Evolutionary conservation across 306 rosid species (phyloP), one percentile per base, ranked within the genome.

Genomic region (Ormosia semicastrata): DNA sequence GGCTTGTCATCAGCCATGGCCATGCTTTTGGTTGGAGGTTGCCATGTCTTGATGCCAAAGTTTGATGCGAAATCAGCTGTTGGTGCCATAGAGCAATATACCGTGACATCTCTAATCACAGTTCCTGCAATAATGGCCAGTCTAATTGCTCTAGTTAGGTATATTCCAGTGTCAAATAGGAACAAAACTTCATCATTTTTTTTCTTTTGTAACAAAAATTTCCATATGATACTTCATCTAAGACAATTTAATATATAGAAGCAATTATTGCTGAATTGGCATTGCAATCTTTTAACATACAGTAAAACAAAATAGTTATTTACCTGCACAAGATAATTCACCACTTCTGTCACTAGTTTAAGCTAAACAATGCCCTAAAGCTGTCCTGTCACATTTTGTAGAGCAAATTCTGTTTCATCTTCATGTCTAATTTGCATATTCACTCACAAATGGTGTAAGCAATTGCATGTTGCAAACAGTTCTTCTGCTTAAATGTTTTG

Each of bases 91-190:
- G 88, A 86, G 34, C 87, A 43, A 69, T 75, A 88, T 73, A 4
- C 58, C 17, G 97, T 95, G 77, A 90, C 99, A 73, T 88, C 97
- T 86, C 84, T 93, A 46, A 95, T 95, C 84, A 90, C 98, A 12
- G 99, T 95, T 73, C 98, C 99, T 52, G 92, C 98, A 71, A 93
- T 95, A 52, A 92, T 95, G 96, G 87, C 92, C 46, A 87, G 91
- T 77, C 33, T 95, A 62, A 82, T 88, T 73, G 71, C 86, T 56
- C 41, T 83, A 14, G 24, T 90, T 83, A 89, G 98, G 99, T 93
- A 85, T 53, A 54, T 49, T 65, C 71, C 15, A 37, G 12, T 34
- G 4, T 44, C 66, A 81, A 54, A 60, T 73, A 13, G 32, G 59
- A 60, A 66, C 8, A 43, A 50, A 54, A 24, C 12, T 37, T 33